These are phyloP conservation scores for Cytidiella melzeri DNA, from an alignment of 768 basidiomycete species.

Conservation along the genomic window DNA sequence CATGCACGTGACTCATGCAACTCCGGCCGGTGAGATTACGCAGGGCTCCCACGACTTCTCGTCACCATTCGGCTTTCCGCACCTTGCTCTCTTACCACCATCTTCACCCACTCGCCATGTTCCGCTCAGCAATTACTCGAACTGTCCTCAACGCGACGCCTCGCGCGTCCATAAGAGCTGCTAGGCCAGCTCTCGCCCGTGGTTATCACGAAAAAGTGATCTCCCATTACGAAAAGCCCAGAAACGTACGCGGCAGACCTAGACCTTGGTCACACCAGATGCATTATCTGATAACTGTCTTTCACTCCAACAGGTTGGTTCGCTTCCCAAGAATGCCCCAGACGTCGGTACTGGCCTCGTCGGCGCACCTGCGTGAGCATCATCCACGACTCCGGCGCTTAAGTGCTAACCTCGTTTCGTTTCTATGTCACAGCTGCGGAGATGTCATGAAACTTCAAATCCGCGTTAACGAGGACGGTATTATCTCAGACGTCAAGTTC, in stretches of 20 bases:
- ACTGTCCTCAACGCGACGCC: slow-evolving; percentile 40
- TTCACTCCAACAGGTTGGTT: slow-evolving; percentile 69
- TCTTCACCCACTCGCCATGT: slow-evolving; percentile 45
- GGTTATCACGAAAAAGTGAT: slow-evolving; percentile 95
- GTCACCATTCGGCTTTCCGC: neutral
- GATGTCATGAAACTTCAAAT: slow-evolving; percentile 99
- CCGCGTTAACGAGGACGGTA: slow-evolving; percentile 87
- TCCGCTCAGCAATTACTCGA: slow-evolving; percentile 55
- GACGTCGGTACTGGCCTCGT: slow-evolving; percentile 98
- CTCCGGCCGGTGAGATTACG: neutral
- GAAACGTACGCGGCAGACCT: slow-evolving; percentile 68
- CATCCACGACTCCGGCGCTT: neutral
- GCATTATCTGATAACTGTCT: slow-evolving; percentile 55
- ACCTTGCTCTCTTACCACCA: slow-evolving; percentile 22
- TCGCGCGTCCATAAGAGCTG: slow-evolving; percentile 34
- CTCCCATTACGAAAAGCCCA: slow-evolving; percentile 94
- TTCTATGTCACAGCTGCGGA: slow-evolving; percentile 59
- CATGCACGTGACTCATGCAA: neutral
- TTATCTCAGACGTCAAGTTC: slow-evolving; percentile 98
- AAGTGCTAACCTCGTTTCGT: slow-evolving; percentile 7
- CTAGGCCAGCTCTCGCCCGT: slow-evolving; percentile 53
- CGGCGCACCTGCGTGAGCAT: slow-evolving; percentile 87
- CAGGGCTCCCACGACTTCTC: neutral
- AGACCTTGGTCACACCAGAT: slow-evolving; percentile 23
- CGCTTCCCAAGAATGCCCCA: slow-evolving; percentile 83